Evolutionary conservation across 2,329 filamentous ascomycete genomes (phyloP), one percentile per base, ranked within the genome.

Genomic region (Fusarium keratoplasticum): DNA sequence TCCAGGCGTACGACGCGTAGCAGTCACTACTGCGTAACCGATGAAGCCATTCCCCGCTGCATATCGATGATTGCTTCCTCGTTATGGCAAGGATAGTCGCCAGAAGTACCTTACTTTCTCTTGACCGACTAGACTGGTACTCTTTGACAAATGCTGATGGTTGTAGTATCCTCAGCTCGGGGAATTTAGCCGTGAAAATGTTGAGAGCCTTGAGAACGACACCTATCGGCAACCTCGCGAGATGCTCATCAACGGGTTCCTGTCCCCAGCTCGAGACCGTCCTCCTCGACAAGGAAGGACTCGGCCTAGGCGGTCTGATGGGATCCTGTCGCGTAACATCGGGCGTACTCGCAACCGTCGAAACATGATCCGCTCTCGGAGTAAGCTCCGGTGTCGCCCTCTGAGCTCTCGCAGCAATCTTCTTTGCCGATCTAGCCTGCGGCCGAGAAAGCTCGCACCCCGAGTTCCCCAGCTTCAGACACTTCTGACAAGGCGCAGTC

Each of bases 151-250:
- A 81, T 0, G 80, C 76, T 0, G 81, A 78, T 0, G 82, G 78
- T n/a, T 83, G 81, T 0, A 83, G 67, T 3, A 83, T 78, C 9
- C 80, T 73, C 11, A 83, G 58, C 58, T 83, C 81, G 0, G 82
- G 81, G 9, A 82, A 82, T 11, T 81, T 81, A 38, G 78, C 78
- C 7, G 78, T 82, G 11, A 83, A 83, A 0, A 82, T 74, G 22
- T 82, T 81, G 0, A 83, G 55, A 5, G 80, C 76, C 7, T 81
- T 81, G 9, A 83, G 72, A 3, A 82, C 76, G 1, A 78, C 65
- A 1, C 77, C 72, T 1, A 76, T 77, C 0, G 80, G 72, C 0
- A 83, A 54, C 0, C 50, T 69, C 0, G 66, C 55, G 5, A 83
- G 74, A 22, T 83, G 82, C 0, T 70, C 54, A 13, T 80, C 78